phyloP scores from a whole-genome alignment of 345 rosid genomes.

The Eucalyptus sp. region DNA sequence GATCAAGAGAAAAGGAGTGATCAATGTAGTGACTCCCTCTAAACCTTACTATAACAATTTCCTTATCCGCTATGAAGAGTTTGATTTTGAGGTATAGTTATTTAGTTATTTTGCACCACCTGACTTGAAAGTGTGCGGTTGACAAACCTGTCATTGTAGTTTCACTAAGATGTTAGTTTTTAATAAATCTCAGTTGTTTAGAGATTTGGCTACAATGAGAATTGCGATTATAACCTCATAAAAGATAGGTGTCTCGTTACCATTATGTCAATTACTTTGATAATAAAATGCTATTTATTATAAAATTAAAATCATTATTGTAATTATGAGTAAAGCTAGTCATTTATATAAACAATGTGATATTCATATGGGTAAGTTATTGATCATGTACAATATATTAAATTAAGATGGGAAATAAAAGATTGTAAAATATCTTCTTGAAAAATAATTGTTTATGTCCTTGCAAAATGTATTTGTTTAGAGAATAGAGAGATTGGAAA shows the following conservation, averaged over 20 bases:
- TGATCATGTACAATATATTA: too few species aligned
- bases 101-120: rapidly evolving
- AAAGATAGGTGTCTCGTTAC: rapidly evolving
- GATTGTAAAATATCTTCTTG: rapidly evolving
- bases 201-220: rapidly evolving
- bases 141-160: rapidly evolving
- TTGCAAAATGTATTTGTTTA: neutral
- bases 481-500: too few species aligned
- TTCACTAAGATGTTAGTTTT: rapidly evolving
- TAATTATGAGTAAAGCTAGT: rapidly evolving
- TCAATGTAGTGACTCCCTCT: too few species aligned
- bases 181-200: rapidly evolving
- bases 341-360: neutral
- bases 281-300: too few species aligned
- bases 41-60: rapidly evolving
- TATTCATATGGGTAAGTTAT: too few species aligned
- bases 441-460: too few species aligned
- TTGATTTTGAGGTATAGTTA: rapidly evolving
- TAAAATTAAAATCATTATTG: neutral
- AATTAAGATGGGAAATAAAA: too few species aligned
- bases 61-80: rapidly evolving
- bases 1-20: rapidly evolving
- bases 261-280: rapidly evolving
- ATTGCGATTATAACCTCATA: rapidly evolving
- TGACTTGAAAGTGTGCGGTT: rapidly evolving